Percentiles rank a stretch among this genome's conserved stretches.
phyloP scores from a whole-genome alignment of 352 stramenopile species.

The Pythium aphanidermatum region DNA sequence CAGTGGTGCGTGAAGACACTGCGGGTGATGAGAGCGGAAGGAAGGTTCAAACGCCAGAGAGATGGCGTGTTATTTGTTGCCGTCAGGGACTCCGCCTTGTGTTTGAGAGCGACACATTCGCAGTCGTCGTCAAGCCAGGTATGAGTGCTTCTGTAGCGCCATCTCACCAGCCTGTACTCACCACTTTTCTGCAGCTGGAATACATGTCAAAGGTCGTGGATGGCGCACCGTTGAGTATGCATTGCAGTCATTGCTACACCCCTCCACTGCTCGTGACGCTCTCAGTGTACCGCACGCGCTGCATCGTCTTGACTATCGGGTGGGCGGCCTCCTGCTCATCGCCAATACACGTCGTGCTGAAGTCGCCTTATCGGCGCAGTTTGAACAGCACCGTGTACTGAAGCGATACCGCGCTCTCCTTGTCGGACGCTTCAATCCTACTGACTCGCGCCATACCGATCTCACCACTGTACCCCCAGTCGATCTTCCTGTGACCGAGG shows the following conservation, averaged over 20 bases:
- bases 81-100: conserved; percentile 51
- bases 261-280: background rate
- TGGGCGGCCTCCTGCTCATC: conserved; percentile 52
- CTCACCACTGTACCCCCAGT: conserved; percentile 1
- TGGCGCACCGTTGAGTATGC: conserved; percentile 39
- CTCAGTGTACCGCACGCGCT: conserved; percentile 35
- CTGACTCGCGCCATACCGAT: too few relatives aligned
- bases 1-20: too few relatives aligned
- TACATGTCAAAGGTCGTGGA: conserved; percentile 57
- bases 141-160: too few relatives aligned
- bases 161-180: too few relatives aligned
- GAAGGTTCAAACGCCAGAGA: background rate
- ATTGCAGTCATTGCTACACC: conserved; percentile 30
- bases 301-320: conserved; percentile 55
- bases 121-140: conserved; percentile 53
- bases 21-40: background rate
- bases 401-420: conserved; percentile 60
- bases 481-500: background rate
- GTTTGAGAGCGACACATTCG: conserved; percentile 37
- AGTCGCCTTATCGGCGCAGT: conserved; percentile 32
- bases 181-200: conserved; percentile 34
- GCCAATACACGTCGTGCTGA: conserved; percentile 47
- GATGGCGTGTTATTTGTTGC: conserved; percentile 34
- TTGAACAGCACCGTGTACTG: conserved; percentile 34
- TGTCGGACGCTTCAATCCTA: conserved; percentile 21